A percentile compares a stretch with the other conserved stretches of the same genome.
Conservation (phyloP, 1,139 yeast genomes). For the Candida labiduridarum region DNA sequence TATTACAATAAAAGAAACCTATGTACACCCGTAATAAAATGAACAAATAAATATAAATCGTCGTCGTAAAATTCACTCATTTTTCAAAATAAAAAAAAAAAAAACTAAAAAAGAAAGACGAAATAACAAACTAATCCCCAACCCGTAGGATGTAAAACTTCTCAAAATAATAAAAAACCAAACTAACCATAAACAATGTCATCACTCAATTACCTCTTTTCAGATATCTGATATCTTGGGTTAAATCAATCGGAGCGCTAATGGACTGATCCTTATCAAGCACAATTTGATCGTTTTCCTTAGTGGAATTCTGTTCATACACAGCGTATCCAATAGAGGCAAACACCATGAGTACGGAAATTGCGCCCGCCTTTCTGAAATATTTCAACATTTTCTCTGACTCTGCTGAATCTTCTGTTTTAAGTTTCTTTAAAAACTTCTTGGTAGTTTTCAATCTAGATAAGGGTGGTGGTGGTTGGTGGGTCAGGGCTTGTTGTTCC, state of each 20-base stretch:
- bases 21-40: neutral
- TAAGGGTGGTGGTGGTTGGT: slow-evolving; percentile 1
- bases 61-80: neutral
- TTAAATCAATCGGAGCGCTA: slow-evolving; percentile 19
- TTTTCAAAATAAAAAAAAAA: too few relatives aligned
- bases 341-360: slow-evolving; percentile 35
- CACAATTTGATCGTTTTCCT: slow-evolving; percentile 5
- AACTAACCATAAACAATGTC: neutral
- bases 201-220: slow-evolving; percentile 4
- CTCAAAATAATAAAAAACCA: neutral
- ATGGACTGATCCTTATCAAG: slow-evolving; percentile 13
- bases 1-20: neutral
- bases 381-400: slow-evolving; percentile 32
- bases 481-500: slow-evolving; percentile 3
- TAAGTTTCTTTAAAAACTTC: slow-evolving; percentile 25
- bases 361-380: slow-evolving; percentile 36
- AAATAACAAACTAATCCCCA: neutral
- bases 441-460: slow-evolving; percentile 9
- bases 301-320: slow-evolving; percentile 14
- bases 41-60: neutral
- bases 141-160: neutral
- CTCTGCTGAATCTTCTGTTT: slow-evolving; percentile 37
- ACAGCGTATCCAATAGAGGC: slow-evolving; percentile 39
- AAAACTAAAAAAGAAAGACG: neutral
- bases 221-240: slow-evolving; percentile 24